Evolutionary conservation across 225 moss, liverwort and hornwort genomes (phyloP), one percentile per base, ranked within the genome.

Genomic region (Lunularia cruciata): DNA sequence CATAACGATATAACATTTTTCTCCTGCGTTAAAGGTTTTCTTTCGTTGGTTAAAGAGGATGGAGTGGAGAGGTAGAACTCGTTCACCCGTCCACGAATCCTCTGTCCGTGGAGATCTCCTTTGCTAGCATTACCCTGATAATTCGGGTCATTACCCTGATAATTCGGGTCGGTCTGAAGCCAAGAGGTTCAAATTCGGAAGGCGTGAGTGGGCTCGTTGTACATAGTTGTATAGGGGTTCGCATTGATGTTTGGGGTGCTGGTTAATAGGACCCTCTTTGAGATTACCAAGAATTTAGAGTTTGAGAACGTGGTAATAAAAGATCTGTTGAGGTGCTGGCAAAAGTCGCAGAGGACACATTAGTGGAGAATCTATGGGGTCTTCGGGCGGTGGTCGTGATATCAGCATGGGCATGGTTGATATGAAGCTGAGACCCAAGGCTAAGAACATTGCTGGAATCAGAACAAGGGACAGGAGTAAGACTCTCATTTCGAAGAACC

Each of bases 401-500:
- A 77, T 82, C 25, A 59, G 70, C 58, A 81, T 76, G 76, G 81
- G 81, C 12, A 12, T 81, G 63, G 73, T 70, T 0, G 78, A 82
- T 35, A 68, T 78, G 71, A 82, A 78, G 34, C 71, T 82, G 40
- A 82, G 78, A 53, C 34, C 70, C 15, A 82, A 82, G 58, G 77
- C 78, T 14, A 82, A 82, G 27, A 51, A 53, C 32, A 51, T 67
- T 34, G 33, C 32, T 19, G 20, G 9, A 20, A 31, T 34, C 49
- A 83, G 71, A 33, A 71, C 72, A 67, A 83, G 75, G 28, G 72
- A 68, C 18, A 63, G 67, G 19, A 87, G 79, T 58, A 73, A 77
- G 30, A 84, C 86, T 31, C 36, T 85, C 93, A 6, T 78, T 88
- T 34, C 74, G 93, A 9, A 85, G 98, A 19, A 75, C 81, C 11